These are phyloP conservation scores for Eimeria acervulina DNA, from an alignment of 169 alveolate genomes.

Conservation along the genomic window DNA sequence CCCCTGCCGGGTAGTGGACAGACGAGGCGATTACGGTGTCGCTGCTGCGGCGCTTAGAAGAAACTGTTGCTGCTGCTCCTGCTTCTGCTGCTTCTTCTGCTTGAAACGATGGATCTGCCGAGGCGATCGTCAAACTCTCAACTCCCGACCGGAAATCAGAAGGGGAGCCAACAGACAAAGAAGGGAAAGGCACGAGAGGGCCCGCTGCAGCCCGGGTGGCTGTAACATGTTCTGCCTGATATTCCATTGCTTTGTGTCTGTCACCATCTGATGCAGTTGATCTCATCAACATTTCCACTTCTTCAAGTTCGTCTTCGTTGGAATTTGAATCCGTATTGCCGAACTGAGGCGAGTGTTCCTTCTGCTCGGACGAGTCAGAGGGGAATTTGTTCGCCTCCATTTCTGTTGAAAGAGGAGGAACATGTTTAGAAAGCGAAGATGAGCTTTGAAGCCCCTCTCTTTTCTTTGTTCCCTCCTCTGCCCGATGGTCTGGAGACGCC, in stretches of 20 bases:
- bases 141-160: background rate
- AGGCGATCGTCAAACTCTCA: background rate
- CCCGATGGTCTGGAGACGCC: background rate
- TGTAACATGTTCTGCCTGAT: background rate
- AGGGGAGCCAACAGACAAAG: conserved; percentile 53
- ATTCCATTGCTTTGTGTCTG: background rate
- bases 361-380: background rate
- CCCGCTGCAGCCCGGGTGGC: background rate
- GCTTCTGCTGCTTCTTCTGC: background rate
- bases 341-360: background rate
- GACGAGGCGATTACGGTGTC: background rate
- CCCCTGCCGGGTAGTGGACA: background rate
- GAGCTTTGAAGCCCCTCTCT: background rate
- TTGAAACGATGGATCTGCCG: background rate
- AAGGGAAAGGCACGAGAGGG: conserved; percentile 53
- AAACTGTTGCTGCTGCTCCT: background rate
- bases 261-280: background rate
- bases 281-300: background rate
- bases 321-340: background rate
- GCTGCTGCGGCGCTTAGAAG: conserved; percentile 49
- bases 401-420: background rate
- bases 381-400: background rate
- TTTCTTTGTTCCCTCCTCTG: background rate
- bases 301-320: background rate
- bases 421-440: background rate